Evolutionary conservation across 345 rosid genomes (phyloP), one percentile per base, ranked within the genome.

Genomic region (Linum lewisii): DNA sequence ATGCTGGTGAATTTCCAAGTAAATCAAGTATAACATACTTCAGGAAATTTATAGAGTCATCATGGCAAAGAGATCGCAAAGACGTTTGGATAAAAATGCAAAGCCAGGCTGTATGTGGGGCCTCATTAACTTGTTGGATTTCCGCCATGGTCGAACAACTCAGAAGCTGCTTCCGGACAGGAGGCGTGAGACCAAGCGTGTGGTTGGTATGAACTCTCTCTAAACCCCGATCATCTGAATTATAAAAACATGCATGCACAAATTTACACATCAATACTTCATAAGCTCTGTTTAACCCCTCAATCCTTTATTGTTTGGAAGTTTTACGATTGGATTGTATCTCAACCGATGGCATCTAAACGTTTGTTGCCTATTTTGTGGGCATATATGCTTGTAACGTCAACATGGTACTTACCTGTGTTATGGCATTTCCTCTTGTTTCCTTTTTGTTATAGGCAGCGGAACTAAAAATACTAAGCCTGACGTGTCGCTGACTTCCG

Each of bases 31-130:
- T 42, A 42, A 42, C 47, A 42, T 11, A 42, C 15, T 11, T 11
- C 1, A 3, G 2, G 18, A 0, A 42, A 8, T 11, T 42, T 3
- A 42, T 2, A 42, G 15, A 42, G 2, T 16, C 47, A 42, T 42
- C 21, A 86, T 86, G 93, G 75, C 85, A 19, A 83, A 81, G 75
- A 69, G 50, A 65, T 76, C 87, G 32, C 79, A 70, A 42, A 81
- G 77, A 62, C 84, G 64, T 9, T 61, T 73, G 34, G 71, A 67
- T 55, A 81, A 75, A 66, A 68, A 81, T 65, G 87, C 82, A 69
- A 78, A 85, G 59, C 65, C 75, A 6, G 99, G 97, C 51, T 93
- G 97, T 70, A 85, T 82, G 82, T 75, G 94, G 97, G 84, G 91
- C 45, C 77, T 88, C 61, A 81, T 88, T 60, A 88, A 73, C 57